These are phyloP conservation scores for Boletus fagicola DNA, from an alignment of 768 basidiomycete species.

Conservation along the genomic window DNA sequence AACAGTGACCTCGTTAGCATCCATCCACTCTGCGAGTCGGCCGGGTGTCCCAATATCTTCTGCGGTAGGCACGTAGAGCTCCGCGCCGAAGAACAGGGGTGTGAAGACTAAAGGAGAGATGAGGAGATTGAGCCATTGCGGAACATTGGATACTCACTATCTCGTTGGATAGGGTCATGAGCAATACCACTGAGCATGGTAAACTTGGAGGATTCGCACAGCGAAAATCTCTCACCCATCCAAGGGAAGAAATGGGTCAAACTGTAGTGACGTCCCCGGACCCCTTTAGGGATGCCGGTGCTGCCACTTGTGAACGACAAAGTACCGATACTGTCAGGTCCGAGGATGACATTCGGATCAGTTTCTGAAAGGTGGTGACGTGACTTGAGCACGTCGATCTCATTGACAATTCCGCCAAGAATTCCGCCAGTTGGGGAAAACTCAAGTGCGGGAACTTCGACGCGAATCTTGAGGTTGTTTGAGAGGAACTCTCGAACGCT, in stretches of 20 bases:
- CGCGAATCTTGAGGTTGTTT: constrained; percentile 76
- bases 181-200: constrained; percentile 99
- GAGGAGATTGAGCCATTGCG: background rate
- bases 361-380: constrained; percentile 53
- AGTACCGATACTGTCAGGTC: constrained; percentile 95
- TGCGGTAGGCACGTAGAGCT: constrained; percentile 92
- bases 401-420: constrained; percentile 54
- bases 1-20: constrained; percentile 83
- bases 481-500: constrained; percentile 82
- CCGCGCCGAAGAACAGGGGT: constrained; percentile 94
- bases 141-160: constrained; percentile 65
- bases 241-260: constrained; percentile 99
- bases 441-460: constrained; percentile 88
- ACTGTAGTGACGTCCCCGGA: constrained; percentile 90
- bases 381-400: constrained; percentile 61
- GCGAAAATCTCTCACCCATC: constrained; percentile 89
- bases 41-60: constrained; percentile 98
- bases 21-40: constrained; percentile 98
- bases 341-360: constrained; percentile 80
- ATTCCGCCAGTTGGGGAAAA: constrained; percentile 63
- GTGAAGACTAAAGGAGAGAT: constrained; percentile 76
- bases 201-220: constrained; percentile 76
- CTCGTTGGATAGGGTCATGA: constrained; percentile 97
- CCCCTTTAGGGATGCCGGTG: constrained; percentile 98
- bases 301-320: constrained; percentile 96